These are phyloP conservation scores for Beauveria medogensis DNA, from an alignment of 2,329 filamentous ascomycete genomes.

Conservation along the genomic window DNA sequence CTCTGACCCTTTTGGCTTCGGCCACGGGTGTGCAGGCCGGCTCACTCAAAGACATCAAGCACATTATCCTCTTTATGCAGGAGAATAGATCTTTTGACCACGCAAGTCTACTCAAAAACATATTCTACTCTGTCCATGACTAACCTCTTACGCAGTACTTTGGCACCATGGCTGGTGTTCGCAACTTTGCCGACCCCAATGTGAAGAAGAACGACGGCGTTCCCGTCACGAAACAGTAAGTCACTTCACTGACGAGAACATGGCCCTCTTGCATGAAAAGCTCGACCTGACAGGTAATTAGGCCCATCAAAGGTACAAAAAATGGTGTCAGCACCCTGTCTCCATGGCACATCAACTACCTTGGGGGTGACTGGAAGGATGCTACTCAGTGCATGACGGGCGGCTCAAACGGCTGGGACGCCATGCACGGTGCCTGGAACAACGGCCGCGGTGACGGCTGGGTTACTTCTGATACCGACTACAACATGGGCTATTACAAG, in stretches of 20 bases:
- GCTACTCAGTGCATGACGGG: slow-evolving; percentile 45
- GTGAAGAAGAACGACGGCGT: slow-evolving; percentile 25
- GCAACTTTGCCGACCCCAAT: slow-evolving; percentile 42
- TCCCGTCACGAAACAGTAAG: slow-evolving; percentile 41
- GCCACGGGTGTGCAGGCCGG: slow-evolving; percentile 21
- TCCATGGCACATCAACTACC: slow-evolving; percentile 42
- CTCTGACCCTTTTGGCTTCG: slow-evolving; percentile 14
- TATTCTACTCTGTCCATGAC: neutral
- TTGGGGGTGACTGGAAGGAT: slow-evolving; percentile 34
- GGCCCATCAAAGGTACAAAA: slow-evolving; percentile 31
- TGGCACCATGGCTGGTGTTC: slow-evolving; percentile 44
- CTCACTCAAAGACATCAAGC: slow-evolving; percentile 42
- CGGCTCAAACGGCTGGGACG: slow-evolving; percentile 41
- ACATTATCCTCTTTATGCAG: slow-evolving; percentile 52
- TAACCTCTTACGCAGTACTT: slow-evolving; percentile 34
- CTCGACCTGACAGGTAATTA: neutral
- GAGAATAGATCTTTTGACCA: slow-evolving; percentile 29
- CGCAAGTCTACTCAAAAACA: slow-evolving; percentile 14
- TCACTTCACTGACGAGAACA: slow-evolving; percentile 2
- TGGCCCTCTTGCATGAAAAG: neutral
- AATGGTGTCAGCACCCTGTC: slow-evolving; percentile 37
- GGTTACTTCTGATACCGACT: slow-evolving; percentile 21
- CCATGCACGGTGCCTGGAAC: slow-evolving; percentile 44
- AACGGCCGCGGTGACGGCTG: slow-evolving; percentile 42
- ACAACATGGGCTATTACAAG: slow-evolving; percentile 39